Evolutionary conservation across 2,329 filamentous ascomycete genomes (phyloP).

Genomic region (Camptophora hylomeconis): DNA sequence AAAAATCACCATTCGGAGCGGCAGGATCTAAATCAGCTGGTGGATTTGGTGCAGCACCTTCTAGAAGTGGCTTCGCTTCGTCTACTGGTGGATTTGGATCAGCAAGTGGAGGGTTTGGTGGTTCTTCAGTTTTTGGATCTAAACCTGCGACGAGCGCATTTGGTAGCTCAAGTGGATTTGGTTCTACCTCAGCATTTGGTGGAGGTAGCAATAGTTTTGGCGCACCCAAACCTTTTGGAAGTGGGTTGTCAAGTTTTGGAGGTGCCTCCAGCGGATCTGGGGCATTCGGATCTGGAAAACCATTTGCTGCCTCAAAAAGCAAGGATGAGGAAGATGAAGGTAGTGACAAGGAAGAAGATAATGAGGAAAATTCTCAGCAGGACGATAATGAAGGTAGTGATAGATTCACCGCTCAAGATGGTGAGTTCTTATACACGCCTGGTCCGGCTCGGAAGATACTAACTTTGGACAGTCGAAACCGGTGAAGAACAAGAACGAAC

Average conservation of each 20-base stretch:
- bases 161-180: slow-evolving; percentile 20
- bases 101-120: slow-evolving; percentile 15
- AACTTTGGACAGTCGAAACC: slow-evolving; percentile 53
- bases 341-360: slow-evolving; percentile 43
- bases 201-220: slow-evolving; percentile 43
- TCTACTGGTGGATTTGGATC: slow-evolving; percentile 10
- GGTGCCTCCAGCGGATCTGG: slow-evolving; percentile 40
- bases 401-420: slow-evolving; percentile 44
- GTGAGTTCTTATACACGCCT: slow-evolving; percentile 40
- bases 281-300: slow-evolving; percentile 32
- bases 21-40: slow-evolving; percentile 31
- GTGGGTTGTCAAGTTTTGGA: slow-evolving; percentile 55
- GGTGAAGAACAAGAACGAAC: slow-evolving; percentile 76
- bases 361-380: slow-evolving; percentile 42
- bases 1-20: slow-evolving; percentile 50
- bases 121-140: slow-evolving; percentile 14
- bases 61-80: slow-evolving; percentile 11
- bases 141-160: slow-evolving; percentile 16
- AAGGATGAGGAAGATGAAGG: slow-evolving; percentile 35
- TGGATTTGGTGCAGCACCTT: slow-evolving; percentile 19
- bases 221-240: slow-evolving; percentile 27
- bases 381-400: no score
- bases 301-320: slow-evolving; percentile 63
- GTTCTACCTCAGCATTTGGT: slow-evolving; percentile 25
- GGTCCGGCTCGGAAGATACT: slow-evolving; percentile 13